Conservation (phyloP, 2,329 filamentous ascomycete genomes). For the Colletotrichum kahawae region DNA sequence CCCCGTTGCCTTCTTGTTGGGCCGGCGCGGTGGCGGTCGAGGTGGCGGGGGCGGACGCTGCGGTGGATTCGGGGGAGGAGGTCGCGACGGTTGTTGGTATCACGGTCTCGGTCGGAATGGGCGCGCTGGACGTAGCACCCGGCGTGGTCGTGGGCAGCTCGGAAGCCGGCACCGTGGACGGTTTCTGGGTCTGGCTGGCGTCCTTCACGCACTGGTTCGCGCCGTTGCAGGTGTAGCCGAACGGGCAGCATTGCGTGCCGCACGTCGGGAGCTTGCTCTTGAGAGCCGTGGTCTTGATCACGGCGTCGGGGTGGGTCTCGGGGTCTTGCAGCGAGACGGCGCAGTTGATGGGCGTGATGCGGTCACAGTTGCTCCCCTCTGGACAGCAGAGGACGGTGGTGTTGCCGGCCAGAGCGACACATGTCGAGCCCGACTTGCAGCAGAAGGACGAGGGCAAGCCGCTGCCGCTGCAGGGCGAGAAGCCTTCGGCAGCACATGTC, state of each 20-base stretch:
- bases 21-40: conserved; percentile 24
- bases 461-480: conserved; percentile 57
- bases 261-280: conserved; percentile 61
- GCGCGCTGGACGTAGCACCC: conserved; percentile 22
- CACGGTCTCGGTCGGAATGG: conserved; percentile 24
- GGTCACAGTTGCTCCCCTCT: conserved; percentile 56
- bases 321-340: conserved; percentile 67
- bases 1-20: conserved; percentile 6
- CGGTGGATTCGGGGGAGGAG: conserved; percentile 20
- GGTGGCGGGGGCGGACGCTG: conserved; percentile 9
- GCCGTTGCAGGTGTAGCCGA: conserved; percentile 69
- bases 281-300: conserved; percentile 71
- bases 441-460: conserved; percentile 70
- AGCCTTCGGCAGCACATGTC: conserved; percentile 55
- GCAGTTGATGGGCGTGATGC: conserved; percentile 69
- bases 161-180: conserved; percentile 20
- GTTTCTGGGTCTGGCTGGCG: conserved; percentile 51
- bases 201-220: conserved; percentile 55
- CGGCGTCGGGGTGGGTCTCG: conserved; percentile 56
- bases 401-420: conserved; percentile 65
- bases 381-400: conserved; percentile 78
- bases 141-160: conserved; percentile 26
- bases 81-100: conserved; percentile 26
- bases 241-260: conserved; percentile 69
- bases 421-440: conserved; percentile 60